A percentile compares a stretch with the other conserved stretches of the same genome.
These are phyloP conservation scores for Chrysoporthe cubensis DNA, from an alignment of 2,329 filamentous ascomycete species.

Conservation along the genomic window DNA sequence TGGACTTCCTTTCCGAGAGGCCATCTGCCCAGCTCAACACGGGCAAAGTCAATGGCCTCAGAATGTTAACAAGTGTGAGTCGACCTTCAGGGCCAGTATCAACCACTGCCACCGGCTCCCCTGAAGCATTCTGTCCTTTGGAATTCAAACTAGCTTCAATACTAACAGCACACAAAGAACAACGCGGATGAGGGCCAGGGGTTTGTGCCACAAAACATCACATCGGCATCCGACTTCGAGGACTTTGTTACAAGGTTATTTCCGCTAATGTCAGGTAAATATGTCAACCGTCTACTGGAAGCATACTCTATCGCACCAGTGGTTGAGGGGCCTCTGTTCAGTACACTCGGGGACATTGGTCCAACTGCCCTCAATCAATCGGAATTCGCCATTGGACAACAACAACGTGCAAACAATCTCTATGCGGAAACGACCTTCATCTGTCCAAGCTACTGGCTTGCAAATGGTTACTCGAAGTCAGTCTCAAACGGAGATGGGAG, in stretches of 20 bases:
- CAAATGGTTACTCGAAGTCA: constrained; percentile 45
- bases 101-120: background rate
- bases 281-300: constrained; percentile 37
- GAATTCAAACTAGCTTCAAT: background rate
- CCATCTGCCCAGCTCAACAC: constrained; percentile 37
- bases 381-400: constrained; percentile 48
- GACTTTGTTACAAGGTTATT: constrained; percentile 45
- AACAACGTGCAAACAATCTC: constrained; percentile 54
- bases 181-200: constrained; percentile 55
- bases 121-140: background rate
- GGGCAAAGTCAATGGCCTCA: constrained; percentile 37
- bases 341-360: constrained; percentile 41
- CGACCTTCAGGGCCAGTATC: background rate
- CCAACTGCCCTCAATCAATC: constrained; percentile 31
- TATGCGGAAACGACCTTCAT: constrained; percentile 57
- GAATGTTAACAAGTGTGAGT: constrained; percentile 31
- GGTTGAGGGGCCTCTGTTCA: constrained; percentile 10
- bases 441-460: constrained; percentile 57
- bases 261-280: constrained; percentile 44
- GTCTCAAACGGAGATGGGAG: constrained; percentile 29
- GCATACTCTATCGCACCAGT: constrained; percentile 32
- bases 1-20: constrained; percentile 36
- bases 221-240: constrained; percentile 44
- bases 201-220: constrained; percentile 51
- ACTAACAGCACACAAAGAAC: constrained; percentile 31